Conservation (phyloP, 2,329 filamentous ascomycete genomes). For the Epicoccum nigrum region DNA sequence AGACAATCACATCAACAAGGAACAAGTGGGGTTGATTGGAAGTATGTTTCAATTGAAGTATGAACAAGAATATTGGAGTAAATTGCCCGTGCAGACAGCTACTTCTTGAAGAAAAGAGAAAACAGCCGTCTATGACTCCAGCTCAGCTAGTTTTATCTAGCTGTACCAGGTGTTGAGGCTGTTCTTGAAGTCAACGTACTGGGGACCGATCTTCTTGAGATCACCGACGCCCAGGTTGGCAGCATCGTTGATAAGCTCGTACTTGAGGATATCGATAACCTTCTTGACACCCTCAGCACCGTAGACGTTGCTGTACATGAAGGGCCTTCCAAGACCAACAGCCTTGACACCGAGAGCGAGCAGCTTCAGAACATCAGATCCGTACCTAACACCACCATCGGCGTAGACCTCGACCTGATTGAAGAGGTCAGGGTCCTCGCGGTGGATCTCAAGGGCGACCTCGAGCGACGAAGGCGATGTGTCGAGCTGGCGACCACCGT, state of each 20-base stretch:
- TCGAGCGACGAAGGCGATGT: conserved; percentile 71
- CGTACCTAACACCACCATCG: conserved; percentile 51
- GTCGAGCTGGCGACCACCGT: conserved; percentile 51
- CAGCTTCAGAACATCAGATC: conserved; percentile 47
- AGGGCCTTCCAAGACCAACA: conserved; percentile 56
- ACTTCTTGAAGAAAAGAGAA: not conserved
- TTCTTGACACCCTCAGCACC: conserved; percentile 68
- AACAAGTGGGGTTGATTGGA: not conserved
- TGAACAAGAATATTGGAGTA: not conserved
- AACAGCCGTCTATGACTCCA: not conserved
- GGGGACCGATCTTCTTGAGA: conserved; percentile 36
- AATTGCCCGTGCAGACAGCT: not conserved
- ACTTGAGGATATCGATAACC: conserved; percentile 58
- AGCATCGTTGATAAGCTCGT: conserved; percentile 53
- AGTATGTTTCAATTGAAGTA: not conserved
- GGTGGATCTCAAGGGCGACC: conserved; percentile 77
- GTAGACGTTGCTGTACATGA: conserved; percentile 61
- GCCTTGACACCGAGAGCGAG: conserved; percentile 48
- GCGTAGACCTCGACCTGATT: conserved; percentile 49
- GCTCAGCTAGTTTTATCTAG: conserved; percentile 5
- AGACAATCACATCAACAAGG: not conserved
- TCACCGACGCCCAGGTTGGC: conserved; percentile 42
- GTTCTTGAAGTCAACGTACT: conserved; percentile 32
- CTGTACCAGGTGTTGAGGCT: conserved; percentile 22
- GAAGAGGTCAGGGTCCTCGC: conserved; percentile 51